Percentiles rank a stretch among this genome's conserved stretches.
phyloP scores from a whole-genome alignment of 768 basidiomycete species.

The Mycena belliarum region DNA sequence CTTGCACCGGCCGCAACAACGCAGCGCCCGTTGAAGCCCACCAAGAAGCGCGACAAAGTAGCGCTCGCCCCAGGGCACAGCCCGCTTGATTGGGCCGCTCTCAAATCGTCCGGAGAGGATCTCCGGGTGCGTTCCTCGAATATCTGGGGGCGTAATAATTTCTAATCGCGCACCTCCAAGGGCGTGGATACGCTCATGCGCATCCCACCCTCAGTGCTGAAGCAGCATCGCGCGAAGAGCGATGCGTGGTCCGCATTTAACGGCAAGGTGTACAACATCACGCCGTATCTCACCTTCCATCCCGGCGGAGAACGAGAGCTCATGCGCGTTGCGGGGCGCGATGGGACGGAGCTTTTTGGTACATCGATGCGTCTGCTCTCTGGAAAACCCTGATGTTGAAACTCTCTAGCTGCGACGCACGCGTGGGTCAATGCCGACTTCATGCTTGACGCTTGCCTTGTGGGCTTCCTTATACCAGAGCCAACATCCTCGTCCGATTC shows the following conservation, averaged over 20 bases:
- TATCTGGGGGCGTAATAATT: too few species aligned
- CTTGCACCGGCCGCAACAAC: conserved; percentile 65
- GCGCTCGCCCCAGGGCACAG: conserved; percentile 90
- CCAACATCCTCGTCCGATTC: conserved; percentile 40
- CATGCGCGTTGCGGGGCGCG: conserved; percentile 92
- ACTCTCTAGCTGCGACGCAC: conserved; percentile 74
- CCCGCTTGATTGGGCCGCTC: conserved; percentile 89
- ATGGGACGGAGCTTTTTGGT: conserved; percentile 96
- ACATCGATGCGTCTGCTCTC: conserved; percentile 28
- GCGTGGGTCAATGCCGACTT: conserved; percentile 97
- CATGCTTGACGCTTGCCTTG: conserved; percentile 91
- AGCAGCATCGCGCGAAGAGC: conserved; percentile 75
- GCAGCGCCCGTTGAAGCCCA: conserved; percentile 51
- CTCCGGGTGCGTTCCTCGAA: conserved; percentile 54
- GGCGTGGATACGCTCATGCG: conserved; percentile 69
- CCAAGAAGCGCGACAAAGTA: conserved; percentile 74
- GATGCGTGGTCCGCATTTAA: conserved; percentile 94
- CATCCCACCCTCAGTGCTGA: conserved; percentile 75
- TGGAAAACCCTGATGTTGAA: background rate
- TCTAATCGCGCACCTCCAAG: conserved; percentile 40
- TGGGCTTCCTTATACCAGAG: conserved; percentile 86
- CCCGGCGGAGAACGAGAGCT: conserved; percentile 94
- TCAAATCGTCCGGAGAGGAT: conserved; percentile 81
- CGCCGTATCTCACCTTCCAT: conserved; percentile 87
- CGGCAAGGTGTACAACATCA: conserved; percentile 96